Conservation (phyloP, 768 basidiomycete genomes). For the Obba rivulosa region DNA sequence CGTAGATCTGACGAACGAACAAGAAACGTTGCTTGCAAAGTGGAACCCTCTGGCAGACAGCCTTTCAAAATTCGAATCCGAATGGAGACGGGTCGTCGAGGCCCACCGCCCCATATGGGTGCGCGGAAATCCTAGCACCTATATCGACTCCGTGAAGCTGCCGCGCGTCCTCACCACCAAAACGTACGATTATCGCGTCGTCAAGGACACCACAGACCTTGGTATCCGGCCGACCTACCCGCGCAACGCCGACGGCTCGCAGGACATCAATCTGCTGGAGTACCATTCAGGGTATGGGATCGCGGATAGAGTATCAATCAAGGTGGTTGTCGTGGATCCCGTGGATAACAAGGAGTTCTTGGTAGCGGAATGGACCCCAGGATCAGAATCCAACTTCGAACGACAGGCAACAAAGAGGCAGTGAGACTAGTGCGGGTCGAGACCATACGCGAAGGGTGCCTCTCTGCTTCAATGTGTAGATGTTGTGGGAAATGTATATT, state of each 20-base stretch:
- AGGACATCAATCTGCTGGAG: slow-evolving; percentile 13
- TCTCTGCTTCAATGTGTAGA: no score
- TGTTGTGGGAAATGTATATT: no score
- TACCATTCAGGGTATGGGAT: slow-evolving; percentile 12
- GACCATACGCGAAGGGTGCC: no score
- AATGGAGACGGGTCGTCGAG: no score
- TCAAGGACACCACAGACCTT: slow-evolving; percentile 6
- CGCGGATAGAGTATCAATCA: not conserved
- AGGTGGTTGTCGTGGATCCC: slow-evolving; percentile 11
- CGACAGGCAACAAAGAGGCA: no score
- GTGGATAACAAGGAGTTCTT: slow-evolving; percentile 5
- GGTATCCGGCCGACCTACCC: slow-evolving; percentile 2
- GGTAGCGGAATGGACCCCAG: slow-evolving; percentile 12
- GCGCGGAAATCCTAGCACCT: slow-evolving; percentile 5
- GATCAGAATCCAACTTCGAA: no score
- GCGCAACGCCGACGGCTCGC: slow-evolving; percentile 10
- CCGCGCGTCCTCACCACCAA: slow-evolving; percentile 9
- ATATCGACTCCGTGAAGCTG: slow-evolving; percentile 11
- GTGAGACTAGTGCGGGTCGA: no score
- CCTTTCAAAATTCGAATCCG: no score
- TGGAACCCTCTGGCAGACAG: no score
- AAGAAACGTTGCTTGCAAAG: no score
- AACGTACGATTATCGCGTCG: slow-evolving; percentile 10
- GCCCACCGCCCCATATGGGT: slow-evolving; percentile 1
- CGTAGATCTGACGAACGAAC: slow-evolving; percentile 1